Conservation (phyloP, 2,329 filamentous ascomycete genomes). For the Fusarium anthophilum region DNA sequence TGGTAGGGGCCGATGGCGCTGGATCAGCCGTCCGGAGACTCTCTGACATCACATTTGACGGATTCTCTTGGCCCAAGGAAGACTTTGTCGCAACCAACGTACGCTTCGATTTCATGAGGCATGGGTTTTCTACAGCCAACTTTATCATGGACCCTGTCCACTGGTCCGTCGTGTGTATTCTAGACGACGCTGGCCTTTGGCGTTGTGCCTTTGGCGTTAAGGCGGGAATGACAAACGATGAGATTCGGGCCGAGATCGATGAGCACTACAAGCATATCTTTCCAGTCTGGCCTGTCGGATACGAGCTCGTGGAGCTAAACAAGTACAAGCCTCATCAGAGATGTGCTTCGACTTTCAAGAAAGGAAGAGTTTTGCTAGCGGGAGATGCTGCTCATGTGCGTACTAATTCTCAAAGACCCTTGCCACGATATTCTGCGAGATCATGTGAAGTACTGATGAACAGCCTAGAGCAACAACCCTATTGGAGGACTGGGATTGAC, state of each 20-base stretch:
- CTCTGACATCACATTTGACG: background rate
- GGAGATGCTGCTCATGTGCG: background rate
- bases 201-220: background rate
- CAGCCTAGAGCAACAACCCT: background rate
- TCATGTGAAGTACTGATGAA: background rate
- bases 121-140: background rate
- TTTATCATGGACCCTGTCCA: background rate
- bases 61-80: background rate
- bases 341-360: background rate
- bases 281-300: background rate
- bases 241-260: background rate
- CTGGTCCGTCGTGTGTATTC: background rate
- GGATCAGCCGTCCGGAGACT: background rate
- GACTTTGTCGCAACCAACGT: background rate
- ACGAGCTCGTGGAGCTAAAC: background rate
- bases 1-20: background rate
- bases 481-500: background rate
- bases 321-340: background rate
- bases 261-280: background rate
- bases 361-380: background rate
- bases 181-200: background rate
- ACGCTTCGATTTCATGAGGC: background rate
- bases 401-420: accelerated
- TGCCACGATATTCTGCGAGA: accelerated
- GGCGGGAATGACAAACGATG: background rate